Evolutionary conservation across 805 yeast species (phyloP).

Genomic region (Candida caryicola): DNA sequence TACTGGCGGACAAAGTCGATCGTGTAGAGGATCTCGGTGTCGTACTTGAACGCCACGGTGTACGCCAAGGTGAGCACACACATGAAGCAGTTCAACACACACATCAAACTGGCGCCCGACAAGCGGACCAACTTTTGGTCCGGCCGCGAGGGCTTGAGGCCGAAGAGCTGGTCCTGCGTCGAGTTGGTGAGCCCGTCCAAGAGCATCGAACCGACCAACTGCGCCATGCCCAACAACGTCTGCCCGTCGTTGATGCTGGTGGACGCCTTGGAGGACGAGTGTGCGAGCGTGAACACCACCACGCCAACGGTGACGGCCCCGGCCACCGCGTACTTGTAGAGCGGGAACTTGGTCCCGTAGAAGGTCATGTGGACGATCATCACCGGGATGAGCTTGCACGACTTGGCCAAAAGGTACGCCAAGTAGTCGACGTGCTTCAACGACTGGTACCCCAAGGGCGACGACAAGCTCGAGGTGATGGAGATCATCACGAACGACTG

Average conservation of each 20-base stretch:
- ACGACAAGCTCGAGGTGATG: conserved; percentile 71
- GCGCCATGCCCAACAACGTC: conserved; percentile 53
- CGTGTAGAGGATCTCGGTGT: conserved; percentile 48
- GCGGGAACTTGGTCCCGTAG: conserved; percentile 70
- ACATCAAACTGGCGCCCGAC: conserved; percentile 88
- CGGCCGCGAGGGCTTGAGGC: conserved; percentile 29
- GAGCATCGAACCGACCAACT: conserved; percentile 60
- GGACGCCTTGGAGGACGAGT: conserved; percentile 18
- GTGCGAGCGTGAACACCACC: conserved; percentile 60
- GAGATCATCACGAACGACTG: conserved; percentile 53
- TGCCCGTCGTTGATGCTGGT: conserved; percentile 40
- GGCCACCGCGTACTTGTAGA: conserved; percentile 77
- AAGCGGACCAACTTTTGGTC: conserved; percentile 22
- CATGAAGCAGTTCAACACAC: conserved; percentile 52
- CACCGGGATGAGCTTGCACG: conserved; percentile 94
- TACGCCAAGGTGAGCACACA: conserved; percentile 48
- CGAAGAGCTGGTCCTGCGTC: conserved; percentile 83
- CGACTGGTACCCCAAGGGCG: conserved; percentile 80
- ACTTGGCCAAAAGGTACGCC: conserved; percentile 81
- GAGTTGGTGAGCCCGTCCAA: conserved; percentile 93
- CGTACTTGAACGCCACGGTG: conserved; percentile 39
- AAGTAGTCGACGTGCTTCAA: conserved; percentile 81
- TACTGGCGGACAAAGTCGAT: conserved; percentile 47
- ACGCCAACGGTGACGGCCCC: conserved; percentile 80
- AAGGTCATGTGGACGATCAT: conserved; percentile 73